Percentiles rank a stretch among this genome's conserved stretches.
Evolutionary conservation across 441 rosid species (phyloP).

Genomic region (Flueggea neowawraea): DNA sequence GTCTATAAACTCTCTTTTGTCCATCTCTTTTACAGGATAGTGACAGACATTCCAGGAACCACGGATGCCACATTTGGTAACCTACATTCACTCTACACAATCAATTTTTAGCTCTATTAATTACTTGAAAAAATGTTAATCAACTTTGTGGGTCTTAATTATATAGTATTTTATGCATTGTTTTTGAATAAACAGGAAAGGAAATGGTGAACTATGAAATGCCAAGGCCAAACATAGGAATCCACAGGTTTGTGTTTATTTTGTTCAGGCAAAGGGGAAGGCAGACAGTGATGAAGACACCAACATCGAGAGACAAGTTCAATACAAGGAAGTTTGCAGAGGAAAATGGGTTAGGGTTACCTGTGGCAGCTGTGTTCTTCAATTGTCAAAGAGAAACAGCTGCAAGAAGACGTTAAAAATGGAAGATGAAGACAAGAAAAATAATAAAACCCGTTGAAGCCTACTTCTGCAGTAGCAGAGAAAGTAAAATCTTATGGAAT

Average conservation of each 20-base stretch:
- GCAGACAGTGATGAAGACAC: constrained; percentile 30
- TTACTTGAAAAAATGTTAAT: too few relatives aligned
- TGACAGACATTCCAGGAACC: constrained; percentile 93
- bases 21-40: constrained; percentile 48
- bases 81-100: constrained; percentile 1
- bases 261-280: constrained; percentile 73
- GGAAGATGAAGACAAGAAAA: background rate
- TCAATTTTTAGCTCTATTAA: background rate
- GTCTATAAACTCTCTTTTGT: background rate
- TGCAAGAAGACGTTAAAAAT: constrained; percentile 61
- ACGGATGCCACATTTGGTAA: constrained; percentile 89
- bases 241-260: constrained; percentile 84
- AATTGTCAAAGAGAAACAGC: constrained; percentile 95
- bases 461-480: too few relatives aligned
- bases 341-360: constrained; percentile 73
- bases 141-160: background rate
- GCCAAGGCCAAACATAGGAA: constrained; percentile 93
- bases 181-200: constrained; percentile 37
- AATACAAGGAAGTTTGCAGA: constrained; percentile 66
- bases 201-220: constrained; percentile 75
- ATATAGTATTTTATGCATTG: background rate
- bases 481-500: too few relatives aligned
- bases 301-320: constrained; percentile 27
- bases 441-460: background rate
- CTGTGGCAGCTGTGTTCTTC: constrained; percentile 90